phyloP scores from a whole-genome alignment of 352 stramenopile genomes.

The Globisporangium middletonii region DNA sequence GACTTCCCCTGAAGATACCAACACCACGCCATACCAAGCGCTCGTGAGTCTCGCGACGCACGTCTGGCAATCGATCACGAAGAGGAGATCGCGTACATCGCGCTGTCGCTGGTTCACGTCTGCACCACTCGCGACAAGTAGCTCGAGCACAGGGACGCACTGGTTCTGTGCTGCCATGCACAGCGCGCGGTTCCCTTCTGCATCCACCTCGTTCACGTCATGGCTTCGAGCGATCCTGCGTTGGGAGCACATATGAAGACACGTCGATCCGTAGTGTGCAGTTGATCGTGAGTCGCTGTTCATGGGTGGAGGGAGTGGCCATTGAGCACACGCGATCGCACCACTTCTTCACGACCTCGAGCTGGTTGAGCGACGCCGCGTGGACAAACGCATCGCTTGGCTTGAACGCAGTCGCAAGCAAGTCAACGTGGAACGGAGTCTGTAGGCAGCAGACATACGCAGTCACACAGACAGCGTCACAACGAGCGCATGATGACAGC shows the following conservation, averaged over 20 bases:
- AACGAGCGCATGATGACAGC: background rate
- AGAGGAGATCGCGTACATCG: conserved; percentile 18
- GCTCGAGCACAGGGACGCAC: conserved; percentile 44
- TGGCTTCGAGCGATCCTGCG: conserved; percentile 42
- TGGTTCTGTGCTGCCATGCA: conserved; percentile 54
- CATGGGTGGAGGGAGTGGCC: too few species aligned
- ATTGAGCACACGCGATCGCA: background rate
- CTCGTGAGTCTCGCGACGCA: background rate
- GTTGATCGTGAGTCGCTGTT: too few species aligned
- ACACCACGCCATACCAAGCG: background rate
- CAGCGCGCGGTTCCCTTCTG: conserved; percentile 40
- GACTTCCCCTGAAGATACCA: conserved; percentile 33
- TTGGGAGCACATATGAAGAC: too few species aligned
- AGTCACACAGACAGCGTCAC: too few species aligned
- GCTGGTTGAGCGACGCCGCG: conserved; percentile 58
- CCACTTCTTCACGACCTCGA: conserved; percentile 53
- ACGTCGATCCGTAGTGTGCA: too few species aligned
- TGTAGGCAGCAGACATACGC: conserved; percentile 3
- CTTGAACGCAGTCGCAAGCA: conserved; percentile 27
- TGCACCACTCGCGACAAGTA: conserved; percentile 37
- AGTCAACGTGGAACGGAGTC: conserved; percentile 31
- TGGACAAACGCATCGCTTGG: conserved; percentile 57
- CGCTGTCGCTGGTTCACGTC: conserved; percentile 33
- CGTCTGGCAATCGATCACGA: background rate
- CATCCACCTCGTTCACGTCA: conserved; percentile 40